A percentile compares a stretch with the other conserved stretches of the same genome.
phyloP scores from a whole-genome alignment of 139 green algal species.

The Chlamydomonas eustigma region DNA sequence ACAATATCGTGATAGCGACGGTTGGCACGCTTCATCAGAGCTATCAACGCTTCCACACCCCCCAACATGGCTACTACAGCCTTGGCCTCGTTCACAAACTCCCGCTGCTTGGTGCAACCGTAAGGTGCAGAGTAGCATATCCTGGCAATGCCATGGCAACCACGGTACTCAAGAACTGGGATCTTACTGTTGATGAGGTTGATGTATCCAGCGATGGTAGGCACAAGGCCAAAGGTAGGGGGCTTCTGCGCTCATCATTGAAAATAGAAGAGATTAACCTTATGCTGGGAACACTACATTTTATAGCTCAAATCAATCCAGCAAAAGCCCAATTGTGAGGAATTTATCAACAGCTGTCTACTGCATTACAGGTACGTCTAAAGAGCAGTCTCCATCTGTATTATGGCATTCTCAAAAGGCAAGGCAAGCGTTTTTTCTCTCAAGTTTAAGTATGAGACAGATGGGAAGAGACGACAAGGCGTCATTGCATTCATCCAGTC shows the following conservation, averaged over 20 bases:
- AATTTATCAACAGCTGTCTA: too few relatives aligned
- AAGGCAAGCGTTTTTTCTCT: too few relatives aligned
- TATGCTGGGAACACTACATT: too few relatives aligned
- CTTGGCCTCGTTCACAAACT: constrained; percentile 3
- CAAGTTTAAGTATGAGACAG: too few relatives aligned
- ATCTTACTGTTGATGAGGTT: constrained; percentile 29
- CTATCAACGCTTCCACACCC: constrained; percentile 49
- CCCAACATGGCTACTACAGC: constrained; percentile 39
- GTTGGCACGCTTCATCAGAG: constrained; percentile 47
- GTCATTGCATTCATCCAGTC: too few relatives aligned
- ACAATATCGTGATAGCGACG: constrained; percentile 16
- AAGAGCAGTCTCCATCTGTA: too few relatives aligned
- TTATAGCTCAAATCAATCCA: too few relatives aligned
- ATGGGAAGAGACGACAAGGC: too few relatives aligned
- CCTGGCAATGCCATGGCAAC: constrained; percentile 51
- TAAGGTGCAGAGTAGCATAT: constrained; percentile 25
- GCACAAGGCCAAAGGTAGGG: constrained; percentile 12
- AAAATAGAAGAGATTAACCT: too few relatives aligned
- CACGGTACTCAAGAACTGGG: constrained; percentile 64
- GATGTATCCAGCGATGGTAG: constrained; percentile 25
- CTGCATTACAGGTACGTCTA: too few relatives aligned
- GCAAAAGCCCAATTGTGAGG: too few relatives aligned
- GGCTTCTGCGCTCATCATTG: constrained; percentile 12
- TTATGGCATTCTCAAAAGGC: too few relatives aligned
- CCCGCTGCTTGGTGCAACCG: background rate